A percentile compares a stretch with the other conserved stretches of the same genome.
These are phyloP conservation scores for Suillus sp. DNA, from an alignment of 768 basidiomycete species.

Conservation along the genomic window DNA sequence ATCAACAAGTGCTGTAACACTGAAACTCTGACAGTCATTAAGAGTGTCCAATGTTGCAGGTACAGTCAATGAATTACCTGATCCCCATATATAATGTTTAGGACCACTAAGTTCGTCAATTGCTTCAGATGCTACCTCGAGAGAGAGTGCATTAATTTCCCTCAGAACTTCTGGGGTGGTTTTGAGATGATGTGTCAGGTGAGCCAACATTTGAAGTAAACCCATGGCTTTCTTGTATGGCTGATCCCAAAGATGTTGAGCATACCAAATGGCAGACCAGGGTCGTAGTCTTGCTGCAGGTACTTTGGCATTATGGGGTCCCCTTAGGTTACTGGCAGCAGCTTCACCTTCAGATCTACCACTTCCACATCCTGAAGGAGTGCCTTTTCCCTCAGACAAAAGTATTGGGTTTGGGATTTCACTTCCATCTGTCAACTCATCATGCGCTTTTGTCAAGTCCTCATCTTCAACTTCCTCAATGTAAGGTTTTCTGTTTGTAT, in stretches of 20 bases:
- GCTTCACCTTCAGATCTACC: not conserved
- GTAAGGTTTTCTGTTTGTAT: not conserved
- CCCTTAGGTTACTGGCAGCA: not conserved
- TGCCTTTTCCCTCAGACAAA: not conserved
- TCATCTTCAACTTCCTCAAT: not conserved
- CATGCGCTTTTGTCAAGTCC: not conserved
- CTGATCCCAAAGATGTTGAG: slow-evolving; percentile 7
- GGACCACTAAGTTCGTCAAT: slow-evolving; percentile 13
- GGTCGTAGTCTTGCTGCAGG: not conserved
- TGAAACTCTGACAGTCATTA: slow-evolving; percentile 1
- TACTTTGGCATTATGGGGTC: not conserved
- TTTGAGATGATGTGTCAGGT: not conserved
- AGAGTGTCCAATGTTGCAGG: too few species aligned
- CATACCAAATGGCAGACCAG: slow-evolving; percentile 16
- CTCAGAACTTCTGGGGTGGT: not conserved
- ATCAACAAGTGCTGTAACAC: slow-evolving; percentile 16
- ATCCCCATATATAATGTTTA: too few species aligned
- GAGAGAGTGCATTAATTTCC: not conserved
- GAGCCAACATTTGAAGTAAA: slow-evolving; percentile 4
- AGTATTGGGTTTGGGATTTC: too few species aligned
- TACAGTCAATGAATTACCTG: too few species aligned
- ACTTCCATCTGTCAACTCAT: too few species aligned
- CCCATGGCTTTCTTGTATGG: not conserved
- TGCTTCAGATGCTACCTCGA: not conserved
- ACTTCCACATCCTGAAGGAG: not conserved